Evolutionary conservation across 1,284 basidiomycete genomes (phyloP).

Genomic region (Ceratobasidium sp.): DNA sequence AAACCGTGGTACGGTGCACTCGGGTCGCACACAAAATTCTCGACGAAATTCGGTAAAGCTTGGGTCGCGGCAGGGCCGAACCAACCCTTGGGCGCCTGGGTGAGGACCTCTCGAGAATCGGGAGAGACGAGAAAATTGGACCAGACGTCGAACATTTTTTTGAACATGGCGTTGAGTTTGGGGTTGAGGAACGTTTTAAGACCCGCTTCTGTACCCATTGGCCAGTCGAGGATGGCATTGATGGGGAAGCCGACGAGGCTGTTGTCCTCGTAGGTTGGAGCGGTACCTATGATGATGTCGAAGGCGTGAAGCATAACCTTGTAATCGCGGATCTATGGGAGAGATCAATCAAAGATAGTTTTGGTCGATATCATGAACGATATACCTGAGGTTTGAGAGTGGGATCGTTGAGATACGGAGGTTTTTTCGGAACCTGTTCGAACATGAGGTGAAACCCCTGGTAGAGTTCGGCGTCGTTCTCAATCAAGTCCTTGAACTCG

Average conservation of each 20-base stretch:
- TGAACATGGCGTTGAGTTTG: conserved; percentile 61
- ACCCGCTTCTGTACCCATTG: conserved; percentile 65
- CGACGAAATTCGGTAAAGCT: conserved; percentile 55
- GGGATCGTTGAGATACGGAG: conserved; percentile 36
- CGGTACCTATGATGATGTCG: conserved; percentile 62
- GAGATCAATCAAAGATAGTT: not conserved
- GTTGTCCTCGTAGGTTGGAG: conserved; percentile 59
- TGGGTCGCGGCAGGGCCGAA: conserved; percentile 60
- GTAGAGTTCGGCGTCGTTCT: conserved; percentile 24
- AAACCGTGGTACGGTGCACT: conserved; percentile 61
- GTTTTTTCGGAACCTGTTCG: conserved; percentile 36
- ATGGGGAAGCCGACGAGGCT: conserved; percentile 63
- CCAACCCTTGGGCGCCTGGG: conserved; percentile 61
- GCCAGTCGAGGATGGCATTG: conserved; percentile 65
- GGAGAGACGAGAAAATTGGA: conserved; percentile 63
- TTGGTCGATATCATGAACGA: not conserved
- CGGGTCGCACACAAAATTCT: conserved; percentile 64
- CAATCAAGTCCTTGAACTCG: conserved; percentile 39
- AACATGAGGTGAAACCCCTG: conserved; percentile 42
- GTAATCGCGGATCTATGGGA: conserved; percentile 63
- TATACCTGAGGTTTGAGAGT: conserved; percentile 21
- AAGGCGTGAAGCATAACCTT: conserved; percentile 63
- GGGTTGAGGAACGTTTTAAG: conserved; percentile 63
- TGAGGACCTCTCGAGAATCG: conserved; percentile 62
- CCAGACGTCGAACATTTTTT: conserved; percentile 65